phyloP scores from a whole-genome alignment of 2,329 filamentous ascomycete genomes.

The Lasiodiplodia sp. region DNA sequence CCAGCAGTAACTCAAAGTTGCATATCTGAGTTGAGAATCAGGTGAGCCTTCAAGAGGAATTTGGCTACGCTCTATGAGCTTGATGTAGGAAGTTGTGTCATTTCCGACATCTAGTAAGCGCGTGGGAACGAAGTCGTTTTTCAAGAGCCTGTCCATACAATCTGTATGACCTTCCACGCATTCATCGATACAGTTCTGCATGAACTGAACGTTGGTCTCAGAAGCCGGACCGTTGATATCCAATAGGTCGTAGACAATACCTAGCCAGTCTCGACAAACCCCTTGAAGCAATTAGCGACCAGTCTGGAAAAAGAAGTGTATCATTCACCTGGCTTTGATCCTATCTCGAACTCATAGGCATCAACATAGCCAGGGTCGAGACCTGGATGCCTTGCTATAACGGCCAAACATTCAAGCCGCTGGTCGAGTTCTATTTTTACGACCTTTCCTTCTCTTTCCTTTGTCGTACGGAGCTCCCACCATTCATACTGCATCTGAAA shows the following conservation, averaged over 20 bases:
- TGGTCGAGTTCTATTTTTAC: background rate
- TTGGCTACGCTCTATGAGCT: background rate
- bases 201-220: background rate
- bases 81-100: background rate
- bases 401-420: background rate
- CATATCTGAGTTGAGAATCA: background rate
- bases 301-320: background rate
- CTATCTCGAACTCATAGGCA: background rate
- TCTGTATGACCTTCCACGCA: background rate
- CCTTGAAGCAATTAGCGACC: background rate
- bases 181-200: background rate
- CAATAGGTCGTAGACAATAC: background rate
- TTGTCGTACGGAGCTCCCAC: background rate
- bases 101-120: background rate
- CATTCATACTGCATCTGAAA: background rate
- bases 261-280: background rate
- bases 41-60: background rate
- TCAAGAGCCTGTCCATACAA: background rate
- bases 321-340: background rate
- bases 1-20: background rate
- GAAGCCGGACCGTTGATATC: background rate
- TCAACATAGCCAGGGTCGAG: background rate
- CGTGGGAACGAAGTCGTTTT: background rate
- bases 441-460: background rate
- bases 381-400: background rate